Base-by-base conservation (phyloP, 2,329 filamentous ascomycete species). In the Xylariales sp. region DNA sequence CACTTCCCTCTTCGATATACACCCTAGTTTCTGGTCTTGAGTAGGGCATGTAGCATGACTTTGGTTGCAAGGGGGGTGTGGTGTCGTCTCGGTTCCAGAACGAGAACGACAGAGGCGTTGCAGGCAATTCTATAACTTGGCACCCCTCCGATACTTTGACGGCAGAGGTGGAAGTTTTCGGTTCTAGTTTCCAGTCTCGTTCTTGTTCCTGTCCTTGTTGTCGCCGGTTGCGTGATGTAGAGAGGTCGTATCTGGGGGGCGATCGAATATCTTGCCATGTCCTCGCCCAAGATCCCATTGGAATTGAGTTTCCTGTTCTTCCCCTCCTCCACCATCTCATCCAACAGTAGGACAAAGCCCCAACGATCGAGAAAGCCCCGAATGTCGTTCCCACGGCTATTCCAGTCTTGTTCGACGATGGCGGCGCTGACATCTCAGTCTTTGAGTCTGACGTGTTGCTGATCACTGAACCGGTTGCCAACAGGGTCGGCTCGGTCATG, bases 81-180 rank as follows among this genome's bases (percentile, higher is more conserved):
- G n/a, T 4, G 9, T 8, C 15, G 16, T 3, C 27, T 27, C 12
- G 18, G 11, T 38, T 11, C 39, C 43, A 42, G 27, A 34, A 38
- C 7, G 25, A 42, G 20, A 27, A 32, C 11, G 43, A 38, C 35
- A 43, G 22, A 32, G 44, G 40, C n/a, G 44, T 46, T 16, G 44
- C 44, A 2, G 44, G 44, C 15, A 46, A 40, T 36, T 46, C 44
- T 21, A 27, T 31, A 19, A n/a, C 25, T 9, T n/a, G n/a, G n/a
- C n/a, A n/a, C n/a, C n/a, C n/a, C n/a, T n/a, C n/a, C n/a, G n/a
- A n/a, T n/a, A n/a, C n/a, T n/a, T n/a, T n/a, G n/a, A n/a, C n/a
- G n/a, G n/a, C n/a, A n/a, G n/a, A n/a, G n/a, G n/a, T n/a, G n/a
- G n/a, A n/a, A n/a, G n/a, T n/a, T n/a, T n/a, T n/a, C n/a, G n/a